phyloP scores from a whole-genome alignment of 257 asterid genomes.

The Plantago ovata region DNA sequence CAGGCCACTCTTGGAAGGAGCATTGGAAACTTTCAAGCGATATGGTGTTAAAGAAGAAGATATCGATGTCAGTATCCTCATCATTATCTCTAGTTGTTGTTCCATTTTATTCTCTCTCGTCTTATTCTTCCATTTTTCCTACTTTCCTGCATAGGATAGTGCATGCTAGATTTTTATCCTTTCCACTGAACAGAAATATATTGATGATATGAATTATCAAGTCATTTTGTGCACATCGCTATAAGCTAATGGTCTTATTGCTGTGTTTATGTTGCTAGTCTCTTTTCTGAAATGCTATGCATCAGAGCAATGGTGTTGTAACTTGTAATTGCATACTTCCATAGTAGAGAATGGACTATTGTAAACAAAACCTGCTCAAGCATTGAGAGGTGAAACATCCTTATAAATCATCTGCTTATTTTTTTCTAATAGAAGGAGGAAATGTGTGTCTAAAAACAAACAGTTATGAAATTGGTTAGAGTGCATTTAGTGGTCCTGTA shows the following conservation, averaged over 20 bases:
- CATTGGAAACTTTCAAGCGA: slow-evolving; percentile 79
- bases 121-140: background rate
- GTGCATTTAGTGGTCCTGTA: too few relatives aligned
- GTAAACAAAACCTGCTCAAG: too few relatives aligned
- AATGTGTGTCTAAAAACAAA: too few relatives aligned
- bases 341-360: too few relatives aligned
- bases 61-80: slow-evolving; percentile 58
- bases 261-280: background rate
- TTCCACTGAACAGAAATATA: background rate
- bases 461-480: too few relatives aligned
- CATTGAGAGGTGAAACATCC: too few relatives aligned
- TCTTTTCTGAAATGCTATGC: background rate
- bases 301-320: too few relatives aligned
- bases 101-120: too few relatives aligned
- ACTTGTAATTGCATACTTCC: too few relatives aligned
- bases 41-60: slow-evolving; percentile 84
- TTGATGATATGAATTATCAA: background rate
- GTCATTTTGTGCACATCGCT: background rate
- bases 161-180: background rate
- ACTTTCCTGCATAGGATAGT: background rate
- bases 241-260: background rate
- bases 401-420: too few relatives aligned
- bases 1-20: slow-evolving; percentile 84
- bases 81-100: slow-evolving; percentile 6
- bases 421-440: too few relatives aligned